phyloP scores from a whole-genome alignment of 2,329 filamentous ascomycete species.

The Colletotrichum echinochloae region DNA sequence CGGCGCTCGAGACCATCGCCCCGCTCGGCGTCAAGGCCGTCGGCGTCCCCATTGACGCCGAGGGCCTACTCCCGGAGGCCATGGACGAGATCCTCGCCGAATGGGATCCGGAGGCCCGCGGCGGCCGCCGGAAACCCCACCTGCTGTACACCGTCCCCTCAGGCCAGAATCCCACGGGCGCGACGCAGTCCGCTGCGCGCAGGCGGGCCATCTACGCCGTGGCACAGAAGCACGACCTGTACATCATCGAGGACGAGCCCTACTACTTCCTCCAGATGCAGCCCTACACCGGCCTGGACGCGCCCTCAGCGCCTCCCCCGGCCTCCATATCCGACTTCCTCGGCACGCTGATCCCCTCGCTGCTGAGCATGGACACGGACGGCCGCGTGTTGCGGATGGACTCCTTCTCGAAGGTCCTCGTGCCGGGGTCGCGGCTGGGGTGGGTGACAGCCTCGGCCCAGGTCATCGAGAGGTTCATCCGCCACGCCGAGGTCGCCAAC shows the following conservation, averaged over 20 bases:
- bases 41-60: constrained; percentile 63
- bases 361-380: constrained; percentile 84
- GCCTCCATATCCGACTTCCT: constrained; percentile 79
- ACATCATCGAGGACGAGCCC: constrained; percentile 92
- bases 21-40: constrained; percentile 65
- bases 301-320: constrained; percentile 66
- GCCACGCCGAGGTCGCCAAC: constrained; percentile 84
- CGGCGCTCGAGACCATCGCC: constrained; percentile 69
- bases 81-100: constrained; percentile 63
- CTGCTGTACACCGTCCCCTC: constrained; percentile 74
- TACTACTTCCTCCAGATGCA: constrained; percentile 96
- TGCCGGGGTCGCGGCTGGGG: constrained; percentile 83
- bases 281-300: constrained; percentile 71
- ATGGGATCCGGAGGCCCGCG: constrained; percentile 62
- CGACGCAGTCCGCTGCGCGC: constrained; percentile 78
- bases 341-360: constrained; percentile 76
- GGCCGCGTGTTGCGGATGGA: constrained; percentile 92
- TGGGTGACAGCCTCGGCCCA: constrained; percentile 93
- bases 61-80: constrained; percentile 64
- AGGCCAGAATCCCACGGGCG: constrained; percentile 91
- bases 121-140: constrained; percentile 63
- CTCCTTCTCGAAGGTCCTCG: constrained; percentile 91
- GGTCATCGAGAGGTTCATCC: constrained; percentile 83
- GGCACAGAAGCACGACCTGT: constrained; percentile 85
- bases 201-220: constrained; percentile 80